phyloP scores from a whole-genome alignment of 208 protist genomes.

The Leishmania guyanensis region DNA sequence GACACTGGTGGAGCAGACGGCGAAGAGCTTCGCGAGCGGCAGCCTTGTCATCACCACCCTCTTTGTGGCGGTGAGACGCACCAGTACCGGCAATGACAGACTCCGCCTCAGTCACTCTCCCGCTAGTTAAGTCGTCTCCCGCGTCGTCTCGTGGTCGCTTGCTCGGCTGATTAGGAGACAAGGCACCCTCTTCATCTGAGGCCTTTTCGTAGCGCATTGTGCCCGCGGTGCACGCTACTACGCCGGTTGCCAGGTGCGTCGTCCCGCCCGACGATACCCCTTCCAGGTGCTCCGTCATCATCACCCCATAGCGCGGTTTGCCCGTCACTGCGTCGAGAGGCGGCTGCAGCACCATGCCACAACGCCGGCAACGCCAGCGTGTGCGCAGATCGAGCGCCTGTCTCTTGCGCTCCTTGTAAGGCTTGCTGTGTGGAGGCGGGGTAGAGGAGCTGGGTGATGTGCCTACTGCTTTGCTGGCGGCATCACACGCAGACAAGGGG shows the following conservation, averaged over 20 bases:
- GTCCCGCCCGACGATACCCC: conserved; percentile 27
- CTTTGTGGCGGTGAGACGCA: not conserved
- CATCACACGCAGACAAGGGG: not conserved
- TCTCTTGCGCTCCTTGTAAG: conserved; percentile 24
- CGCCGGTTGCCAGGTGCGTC: conserved; percentile 25
- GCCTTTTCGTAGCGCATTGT: conserved; percentile 20
- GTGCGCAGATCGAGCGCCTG: conserved; percentile 26
- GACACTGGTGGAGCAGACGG: conserved; percentile 11
- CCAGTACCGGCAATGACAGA: not conserved
- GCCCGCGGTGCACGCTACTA: conserved; percentile 26
- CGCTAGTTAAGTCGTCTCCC: not conserved
- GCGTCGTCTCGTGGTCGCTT: conserved; percentile 6
- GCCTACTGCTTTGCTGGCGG: not conserved
- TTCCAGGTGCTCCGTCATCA: conserved; percentile 58
- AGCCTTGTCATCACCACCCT: not conserved
- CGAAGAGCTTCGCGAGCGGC: not conserved
- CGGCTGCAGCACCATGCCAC: conserved; percentile 27
- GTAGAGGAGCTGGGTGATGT: not conserved
- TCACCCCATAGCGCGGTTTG: conserved; percentile 33
- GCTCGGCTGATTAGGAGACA: not conserved
- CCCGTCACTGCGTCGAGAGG: conserved; percentile 41
- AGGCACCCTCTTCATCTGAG: not conserved
- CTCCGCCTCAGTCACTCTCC: not conserved
- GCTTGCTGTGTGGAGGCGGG: not conserved
- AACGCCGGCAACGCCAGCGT: conserved; percentile 51